Evolutionary conservation across 139 green algal genomes (phyloP).

Genomic region (Asterochloris sp.): DNA sequence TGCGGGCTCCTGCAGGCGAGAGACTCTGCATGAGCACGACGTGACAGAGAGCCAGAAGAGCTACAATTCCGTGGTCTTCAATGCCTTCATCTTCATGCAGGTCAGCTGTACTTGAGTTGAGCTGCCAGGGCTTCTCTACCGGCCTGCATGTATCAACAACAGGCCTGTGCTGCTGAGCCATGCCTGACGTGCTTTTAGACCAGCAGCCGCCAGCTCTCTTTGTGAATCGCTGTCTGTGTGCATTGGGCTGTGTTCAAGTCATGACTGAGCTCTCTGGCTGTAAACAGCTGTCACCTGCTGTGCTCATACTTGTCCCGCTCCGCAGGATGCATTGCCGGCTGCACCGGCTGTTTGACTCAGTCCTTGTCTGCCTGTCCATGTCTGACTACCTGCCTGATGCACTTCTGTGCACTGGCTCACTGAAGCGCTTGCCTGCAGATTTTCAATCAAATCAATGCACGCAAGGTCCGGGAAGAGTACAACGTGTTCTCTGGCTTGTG

Average conservation of each 20-base stretch:
- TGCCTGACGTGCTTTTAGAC: not conserved
- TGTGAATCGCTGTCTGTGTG: not conserved
- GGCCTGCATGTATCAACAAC: not conserved
- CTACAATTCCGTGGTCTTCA: constrained; percentile 87
- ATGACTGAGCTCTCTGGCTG: not conserved
- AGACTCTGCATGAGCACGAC: too few species aligned
- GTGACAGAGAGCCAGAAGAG: too few species aligned
- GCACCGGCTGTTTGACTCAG: too few species aligned
- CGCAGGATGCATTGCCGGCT: too few species aligned
- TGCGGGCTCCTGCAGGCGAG: too few species aligned
- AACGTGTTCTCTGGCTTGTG: constrained; percentile 81
- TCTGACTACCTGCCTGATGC: too few species aligned
- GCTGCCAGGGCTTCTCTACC: not conserved
- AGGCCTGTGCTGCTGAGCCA: not conserved
- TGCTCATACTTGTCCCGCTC: too few species aligned
- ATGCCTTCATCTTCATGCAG: constrained; percentile 93
- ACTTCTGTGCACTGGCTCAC: not conserved
- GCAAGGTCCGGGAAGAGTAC: constrained; percentile 84
- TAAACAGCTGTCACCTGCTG: too few species aligned
- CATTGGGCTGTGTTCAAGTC: not conserved
- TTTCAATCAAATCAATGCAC: constrained; percentile 85
- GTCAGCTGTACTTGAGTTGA: constrained; percentile 2
- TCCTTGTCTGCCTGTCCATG: too few species aligned
- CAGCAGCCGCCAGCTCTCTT: not conserved
- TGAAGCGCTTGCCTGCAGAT: constrained; percentile 45